Base-by-base conservation (phyloP, 140 eudicot species). In the Senecio squalidus region DNA sequence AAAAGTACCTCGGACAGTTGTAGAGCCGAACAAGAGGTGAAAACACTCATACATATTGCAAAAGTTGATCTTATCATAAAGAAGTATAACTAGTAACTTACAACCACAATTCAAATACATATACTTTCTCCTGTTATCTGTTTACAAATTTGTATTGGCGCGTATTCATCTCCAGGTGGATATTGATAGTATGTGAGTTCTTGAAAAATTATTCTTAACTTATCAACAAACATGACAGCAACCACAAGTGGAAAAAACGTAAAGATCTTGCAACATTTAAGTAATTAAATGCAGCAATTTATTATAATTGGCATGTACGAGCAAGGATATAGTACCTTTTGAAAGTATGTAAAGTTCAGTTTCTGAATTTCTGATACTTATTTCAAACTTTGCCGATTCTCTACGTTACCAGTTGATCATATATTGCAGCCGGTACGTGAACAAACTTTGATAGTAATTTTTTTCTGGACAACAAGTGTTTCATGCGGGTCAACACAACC, bases 11-110 rank as follows among this genome's bases (percentile, higher is more conserved):
- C 23, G 54, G 65, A 31, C 58, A 21, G 28, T 1, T 38, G 3
- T 58, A 29, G 18, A 50, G 62, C 58, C 51, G 34, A 73, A 41
- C 25, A n/a, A 36, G 67, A 47, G 67, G 67, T 68, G 67, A 68
- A 47, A 58, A 68, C n/a, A 28, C 25, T 55, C 58, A 33, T 36
- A 55, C 22, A 16, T 55, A 30, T 23, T 33, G 29, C 44, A 10
- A 70, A 70, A 39, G 58, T 41, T 33, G 26, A 55, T 45, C 58
- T 52, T 61, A 70, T 70, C 76, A 60, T 9, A 40, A 52, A 28
- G 38, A 70, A 17, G 26, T n/a, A 50, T 52, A n/a, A n/a, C n/a
- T 30, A 30, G 4, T 62, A 30, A 52, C 44, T 34, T 55, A 54
- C 64, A 43, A 67, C 64, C 72, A 54, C 64, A 41, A 66, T 17